Base-by-base conservation (phyloP, 1,284 basidiomycete species). In the Puccinia novopanici region DNA sequence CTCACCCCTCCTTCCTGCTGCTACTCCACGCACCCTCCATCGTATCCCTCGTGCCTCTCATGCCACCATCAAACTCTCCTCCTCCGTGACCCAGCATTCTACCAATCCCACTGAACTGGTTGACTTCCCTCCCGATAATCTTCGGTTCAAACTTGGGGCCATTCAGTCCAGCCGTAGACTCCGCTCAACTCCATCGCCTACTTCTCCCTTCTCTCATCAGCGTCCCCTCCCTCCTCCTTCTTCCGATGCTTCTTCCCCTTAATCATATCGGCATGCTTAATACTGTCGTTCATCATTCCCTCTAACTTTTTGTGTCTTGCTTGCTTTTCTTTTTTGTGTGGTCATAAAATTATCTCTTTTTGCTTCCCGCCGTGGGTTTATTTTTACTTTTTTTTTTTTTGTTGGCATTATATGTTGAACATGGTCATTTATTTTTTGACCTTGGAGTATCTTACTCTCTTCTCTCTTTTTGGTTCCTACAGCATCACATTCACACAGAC, bases 141-240 rank as follows among this genome's bases (percentile, higher is more conserved):
- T 50, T 8, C 3, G 30, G 8, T 13, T 27, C 10, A 45, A 54
- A 27, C 48, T 71, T 30, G 68, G 68, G 6, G 52, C 68, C 17
- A 50, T 71, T 34, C 68, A 34, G 42, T 50, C 68, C 30, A 50
- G 45, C 54, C 68, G 68, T 34, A 52, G 68, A 37, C 50, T 71
- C 19, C 42, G 68, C 42, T 54, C 68, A 34, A 54, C 68, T 54
- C 50, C 68, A 4, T 71, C 68, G 5, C 42, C 42, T n/a, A 50
- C 30, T 13, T 30, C 24, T 27, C 27, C 50, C 17, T 27, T 50
- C 34, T 30, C 59, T 34, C 59, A 30, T 24, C 55, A 27, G 5
- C 24, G 2, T 13, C n/a, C 55, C 27, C 27, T 24, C 22, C 24
- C 22, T 27, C 4, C 34, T 34, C 4, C 34, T 34, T 34, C 34